Conservation (phyloP, 2,329 filamentous ascomycete genomes). For the Catunica adiposa region DNA sequence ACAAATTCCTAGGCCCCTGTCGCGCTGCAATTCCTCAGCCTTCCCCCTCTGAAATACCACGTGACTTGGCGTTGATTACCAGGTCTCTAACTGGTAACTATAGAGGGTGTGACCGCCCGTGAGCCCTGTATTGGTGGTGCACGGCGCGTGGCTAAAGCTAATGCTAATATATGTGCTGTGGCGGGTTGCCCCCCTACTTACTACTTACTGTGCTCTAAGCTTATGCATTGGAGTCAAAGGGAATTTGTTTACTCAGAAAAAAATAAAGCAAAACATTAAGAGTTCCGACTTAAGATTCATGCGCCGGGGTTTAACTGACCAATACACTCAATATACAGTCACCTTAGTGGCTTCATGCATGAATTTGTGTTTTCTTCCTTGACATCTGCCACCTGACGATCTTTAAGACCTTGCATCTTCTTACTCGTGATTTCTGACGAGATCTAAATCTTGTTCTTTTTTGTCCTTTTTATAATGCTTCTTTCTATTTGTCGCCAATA, state of each 20-base stretch:
- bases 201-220: no score
- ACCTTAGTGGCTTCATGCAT: background rate
- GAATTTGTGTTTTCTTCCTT: no score
- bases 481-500: no score
- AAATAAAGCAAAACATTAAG: background rate
- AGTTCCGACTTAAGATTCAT: background rate
- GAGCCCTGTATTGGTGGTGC: no score
- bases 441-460: background rate
- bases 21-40: background rate
- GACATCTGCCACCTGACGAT: no score
- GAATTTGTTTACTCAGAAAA: background rate
- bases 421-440: background rate
- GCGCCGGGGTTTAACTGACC: background rate
- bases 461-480: no score
- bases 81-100: no score
- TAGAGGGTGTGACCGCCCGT: no score
- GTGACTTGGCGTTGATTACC: constrained; percentile 11
- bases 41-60: constrained; percentile 1
- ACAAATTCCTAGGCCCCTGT: background rate
- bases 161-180: no score
- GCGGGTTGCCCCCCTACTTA: constrained; percentile 8
- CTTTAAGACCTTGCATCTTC: background rate
- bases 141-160: background rate
- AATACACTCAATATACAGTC: background rate
- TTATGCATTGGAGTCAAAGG: background rate